Evolutionary conservation across 257 asterid species (phyloP), one percentile per base, ranked within the genome.

Genomic region (Apocynum venetum): DNA sequence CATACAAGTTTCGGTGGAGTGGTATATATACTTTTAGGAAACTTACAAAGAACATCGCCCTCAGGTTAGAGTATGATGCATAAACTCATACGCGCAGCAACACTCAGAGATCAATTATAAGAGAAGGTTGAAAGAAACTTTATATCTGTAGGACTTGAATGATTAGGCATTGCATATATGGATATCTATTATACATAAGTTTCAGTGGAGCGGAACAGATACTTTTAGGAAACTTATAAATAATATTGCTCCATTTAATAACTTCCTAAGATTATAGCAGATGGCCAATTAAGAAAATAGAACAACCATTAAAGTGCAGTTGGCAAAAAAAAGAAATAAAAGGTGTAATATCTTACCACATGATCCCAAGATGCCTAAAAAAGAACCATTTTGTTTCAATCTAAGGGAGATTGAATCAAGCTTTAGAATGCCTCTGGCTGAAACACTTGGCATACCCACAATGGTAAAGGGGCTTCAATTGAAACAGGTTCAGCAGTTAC

Each of bases 381-480:
- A 19, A 46, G 49, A 31, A n/a, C 11, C 25, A 12, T 52, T 11
- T 3, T 49, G 13, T 49, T 12, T 48, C 61, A 31, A 66, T 48
- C 80, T 6, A 52, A 52, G 14, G 25, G 60, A 52, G 60, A 20
- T 15, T 43, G 60, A 53, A 1, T 47, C 77, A 82, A 78, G 49
- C 49, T 71, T 53, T 80, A 78, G 73, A 74, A 72, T 57, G 75
- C 71, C 73, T 73, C 71, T 11, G 73, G 56, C 75, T 61, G 52
- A 69, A 74, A 79, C 72, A 81, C 83, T 78, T 84, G 82, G 74
- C 61, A 63, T 31, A 89, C 97, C 98, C 98, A 95, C 72, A 69
- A 77, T 31, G 98, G 97, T 72, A 86, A 72, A 80, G 98, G 96
- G 40, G 98, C 97, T 83, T 80, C 84, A 84, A 95, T 85, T 82